Percentiles rank a stretch among this genome's conserved stretches.
Evolutionary conservation across 23 red algal genomes (phyloP).

Genomic region (Pyropia yezoensis): DNA sequence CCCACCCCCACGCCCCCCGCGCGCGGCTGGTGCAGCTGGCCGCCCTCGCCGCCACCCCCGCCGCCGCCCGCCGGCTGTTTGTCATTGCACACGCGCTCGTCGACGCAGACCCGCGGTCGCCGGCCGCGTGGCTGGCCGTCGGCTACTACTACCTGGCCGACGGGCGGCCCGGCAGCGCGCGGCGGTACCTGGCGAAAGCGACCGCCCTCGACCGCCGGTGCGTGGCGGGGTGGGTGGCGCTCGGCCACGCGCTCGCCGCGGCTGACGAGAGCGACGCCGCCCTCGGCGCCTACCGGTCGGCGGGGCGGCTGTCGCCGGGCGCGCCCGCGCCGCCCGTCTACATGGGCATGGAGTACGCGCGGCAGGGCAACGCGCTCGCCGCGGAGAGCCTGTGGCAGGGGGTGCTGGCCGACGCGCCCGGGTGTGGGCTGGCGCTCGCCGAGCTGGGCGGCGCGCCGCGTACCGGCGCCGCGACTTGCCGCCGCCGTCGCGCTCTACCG

Average conservation of each 20-base stretch:
- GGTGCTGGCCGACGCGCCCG: slow-evolving; percentile 34
- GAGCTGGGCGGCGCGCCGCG: slow-evolving; percentile 57
- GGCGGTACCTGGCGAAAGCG: slow-evolving; percentile 79
- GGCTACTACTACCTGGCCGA: slow-evolving; percentile 69
- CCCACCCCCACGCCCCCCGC: slow-evolving; percentile 18
- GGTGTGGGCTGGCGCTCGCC: slow-evolving; percentile 31
- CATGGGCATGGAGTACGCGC: slow-evolving; percentile 84
- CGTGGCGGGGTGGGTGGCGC: slow-evolving; percentile 66
- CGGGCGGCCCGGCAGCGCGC: slow-evolving; percentile 45
- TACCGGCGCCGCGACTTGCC: slow-evolving; percentile 62
- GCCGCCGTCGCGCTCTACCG: slow-evolving; percentile 56
- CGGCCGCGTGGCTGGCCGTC: slow-evolving; percentile 65
- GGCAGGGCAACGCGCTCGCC: slow-evolving; percentile 39
- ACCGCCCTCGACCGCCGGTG: slow-evolving; percentile 55
- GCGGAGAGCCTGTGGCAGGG: slow-evolving; percentile 43
- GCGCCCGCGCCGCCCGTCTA: slow-evolving; percentile 39
- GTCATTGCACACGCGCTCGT: slow-evolving; percentile 66
- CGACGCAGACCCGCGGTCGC: slow-evolving; percentile 30
- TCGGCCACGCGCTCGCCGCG: slow-evolving; percentile 79
- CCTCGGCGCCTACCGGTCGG: slow-evolving; percentile 85
- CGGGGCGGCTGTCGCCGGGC: slow-evolving; percentile 49
- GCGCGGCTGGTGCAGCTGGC: slow-evolving; percentile 33
- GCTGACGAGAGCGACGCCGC: slow-evolving; percentile 90
- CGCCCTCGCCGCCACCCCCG: slow-evolving; percentile 34
- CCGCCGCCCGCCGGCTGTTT: slow-evolving; percentile 50